These are phyloP conservation scores for Microstegium vimineum DNA, from an alignment of 176 grass and related monocot genomes.

Conservation along the genomic window DNA sequence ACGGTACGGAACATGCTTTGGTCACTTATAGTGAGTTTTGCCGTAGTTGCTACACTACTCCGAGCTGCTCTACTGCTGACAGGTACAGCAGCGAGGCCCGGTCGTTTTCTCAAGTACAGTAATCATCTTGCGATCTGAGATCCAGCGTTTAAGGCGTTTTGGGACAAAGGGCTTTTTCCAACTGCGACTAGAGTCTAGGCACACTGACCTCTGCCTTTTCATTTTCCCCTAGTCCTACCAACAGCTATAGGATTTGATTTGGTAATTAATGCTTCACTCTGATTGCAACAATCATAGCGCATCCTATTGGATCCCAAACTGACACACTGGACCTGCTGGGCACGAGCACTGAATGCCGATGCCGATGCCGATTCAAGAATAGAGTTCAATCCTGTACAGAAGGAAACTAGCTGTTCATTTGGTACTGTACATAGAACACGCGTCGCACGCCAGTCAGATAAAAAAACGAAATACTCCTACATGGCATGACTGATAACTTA, in stretches of 20 bases:
- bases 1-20: neutral
- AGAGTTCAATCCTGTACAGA: neutral
- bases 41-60: neutral
- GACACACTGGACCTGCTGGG: neutral
- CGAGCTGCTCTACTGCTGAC: neutral
- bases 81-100: neutral
- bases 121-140: slow-evolving; percentile 3
- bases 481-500: too few relatives aligned
- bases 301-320: neutral
- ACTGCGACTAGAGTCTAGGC: neutral
- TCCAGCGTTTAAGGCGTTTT: slow-evolving; percentile 14
- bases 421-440: neutral
- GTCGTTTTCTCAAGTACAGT: neutral
- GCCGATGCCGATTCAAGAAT: neutral
- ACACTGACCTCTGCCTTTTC: too few relatives aligned
- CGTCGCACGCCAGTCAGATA: neutral
- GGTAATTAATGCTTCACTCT: too few relatives aligned
- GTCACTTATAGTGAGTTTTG: neutral
- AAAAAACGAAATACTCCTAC: too few relatives aligned
- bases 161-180: neutral
- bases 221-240: too few relatives aligned
- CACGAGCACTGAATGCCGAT: neutral
- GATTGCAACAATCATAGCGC: neutral
- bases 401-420: neutral
- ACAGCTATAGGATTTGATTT: too few relatives aligned